Evolutionary conservation across 176 grass and related monocot genomes (phyloP).

Genomic region (Oryza punctata): DNA sequence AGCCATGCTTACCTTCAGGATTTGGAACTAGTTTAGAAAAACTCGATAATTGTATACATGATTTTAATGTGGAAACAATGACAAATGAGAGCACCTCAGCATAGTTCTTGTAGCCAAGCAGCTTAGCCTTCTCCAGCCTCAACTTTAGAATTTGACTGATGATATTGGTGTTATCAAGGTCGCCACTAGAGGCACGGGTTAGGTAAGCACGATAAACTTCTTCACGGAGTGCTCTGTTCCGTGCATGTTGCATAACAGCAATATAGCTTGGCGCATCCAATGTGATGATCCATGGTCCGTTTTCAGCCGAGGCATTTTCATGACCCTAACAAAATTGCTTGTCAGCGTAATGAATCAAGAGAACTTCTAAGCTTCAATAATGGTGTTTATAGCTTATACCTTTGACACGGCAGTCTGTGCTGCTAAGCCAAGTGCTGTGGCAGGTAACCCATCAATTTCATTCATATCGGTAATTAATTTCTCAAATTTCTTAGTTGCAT

Average conservation of each 20-base stretch:
- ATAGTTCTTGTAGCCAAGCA: slow-evolving; percentile 94
- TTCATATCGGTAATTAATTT: slow-evolving; percentile 88
- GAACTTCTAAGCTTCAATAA: neutral
- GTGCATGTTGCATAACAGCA: slow-evolving; percentile 94
- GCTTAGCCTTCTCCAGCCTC: slow-evolving; percentile 87
- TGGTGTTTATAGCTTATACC: slow-evolving; percentile 35
- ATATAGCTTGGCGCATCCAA: slow-evolving; percentile 86
- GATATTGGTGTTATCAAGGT: slow-evolving; percentile 88
- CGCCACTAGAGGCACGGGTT: slow-evolving; percentile 74
- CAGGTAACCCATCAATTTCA: slow-evolving; percentile 83
- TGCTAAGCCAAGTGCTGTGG: slow-evolving; percentile 80
- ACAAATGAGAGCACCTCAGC: slow-evolving; percentile 59
- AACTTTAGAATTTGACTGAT: slow-evolving; percentile 79
- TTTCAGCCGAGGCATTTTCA: slow-evolving; percentile 88
- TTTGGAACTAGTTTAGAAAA: slow-evolving; percentile 31
- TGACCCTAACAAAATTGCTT: slow-evolving; percentile 60
- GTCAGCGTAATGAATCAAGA: neutral
- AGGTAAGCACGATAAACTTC: slow-evolving; percentile 88
- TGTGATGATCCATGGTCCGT: slow-evolving; percentile 93
- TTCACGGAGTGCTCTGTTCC: slow-evolving; percentile 80
- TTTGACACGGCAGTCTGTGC: slow-evolving; percentile 83
- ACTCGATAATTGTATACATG: neutral
- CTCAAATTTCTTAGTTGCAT: slow-evolving; percentile 94
- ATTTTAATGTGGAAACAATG: neutral
- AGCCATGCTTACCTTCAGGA: slow-evolving; percentile 80